Conservation (phyloP, 805 yeast species). For the Wickerhamomyces ciferrii region DNA sequence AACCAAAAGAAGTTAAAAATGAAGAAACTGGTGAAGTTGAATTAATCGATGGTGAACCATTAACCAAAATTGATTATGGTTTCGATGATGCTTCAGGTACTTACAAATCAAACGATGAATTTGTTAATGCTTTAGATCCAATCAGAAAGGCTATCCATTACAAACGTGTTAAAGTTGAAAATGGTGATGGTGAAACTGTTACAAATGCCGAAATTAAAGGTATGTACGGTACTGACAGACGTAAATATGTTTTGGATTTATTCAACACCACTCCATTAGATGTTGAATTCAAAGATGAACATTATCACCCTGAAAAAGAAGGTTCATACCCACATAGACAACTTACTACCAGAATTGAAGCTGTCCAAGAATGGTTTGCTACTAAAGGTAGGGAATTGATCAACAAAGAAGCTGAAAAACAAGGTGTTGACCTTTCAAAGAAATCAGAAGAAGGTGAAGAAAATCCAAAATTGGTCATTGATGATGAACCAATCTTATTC, state of each 20-base stretch:
- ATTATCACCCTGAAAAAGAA: slow-evolving; percentile 37
- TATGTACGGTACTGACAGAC: slow-evolving; percentile 75
- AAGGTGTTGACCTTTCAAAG: slow-evolving; percentile 19
- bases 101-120: slow-evolving; percentile 45
- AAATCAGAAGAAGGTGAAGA: slow-evolving; percentile 25
- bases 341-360: slow-evolving; percentile 77
- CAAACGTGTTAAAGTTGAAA: slow-evolving; percentile 57
- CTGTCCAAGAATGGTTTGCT: slow-evolving; percentile 88
- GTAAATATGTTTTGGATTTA: slow-evolving; percentile 80
- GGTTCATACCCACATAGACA: slow-evolving; percentile 74
- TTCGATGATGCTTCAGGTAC: slow-evolving; percentile 52
- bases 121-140: slow-evolving; percentile 49
- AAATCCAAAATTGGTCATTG: slow-evolving; percentile 46
- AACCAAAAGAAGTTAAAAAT: slow-evolving; percentile 32
- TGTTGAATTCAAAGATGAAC: slow-evolving; percentile 62
- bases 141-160: slow-evolving; percentile 76
- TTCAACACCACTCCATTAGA: slow-evolving; percentile 84
- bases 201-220: slow-evolving; percentile 84
- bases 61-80: slow-evolving; percentile 51
- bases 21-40: slow-evolving; percentile 34
- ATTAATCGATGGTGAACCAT: slow-evolving; percentile 24
- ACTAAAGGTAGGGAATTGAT: slow-evolving; percentile 44
- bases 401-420: slow-evolving; percentile 27
- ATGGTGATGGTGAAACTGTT: slow-evolving; percentile 38
- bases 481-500: slow-evolving; percentile 38